Base-by-base conservation (phyloP, 495 filamentous ascomycete species). In the Xylaria scruposa region DNA sequence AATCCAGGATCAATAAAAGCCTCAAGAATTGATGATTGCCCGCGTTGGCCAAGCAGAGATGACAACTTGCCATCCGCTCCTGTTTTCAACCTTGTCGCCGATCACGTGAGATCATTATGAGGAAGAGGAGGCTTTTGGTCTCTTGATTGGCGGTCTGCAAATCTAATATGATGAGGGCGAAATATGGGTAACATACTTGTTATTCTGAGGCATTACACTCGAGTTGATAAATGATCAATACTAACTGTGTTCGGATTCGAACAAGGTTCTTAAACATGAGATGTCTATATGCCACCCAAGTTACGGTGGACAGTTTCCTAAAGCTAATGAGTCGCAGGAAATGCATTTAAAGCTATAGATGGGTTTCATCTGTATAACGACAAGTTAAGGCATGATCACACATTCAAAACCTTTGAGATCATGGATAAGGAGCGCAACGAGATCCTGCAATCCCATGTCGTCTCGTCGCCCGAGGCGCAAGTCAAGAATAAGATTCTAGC, bases 351-450 rank as follows among this genome's bases (percentile, higher is more conserved):
- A 36, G 33, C 33, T 36, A 36, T 4, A 36, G 7, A 4, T 36
- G 33, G 3, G 33, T 36, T 36, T 36, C 7, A 6, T 36, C 33
- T 36, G 3, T 36, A n/a, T 36, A 4, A 36, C 33, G 3, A 36
- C 33, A 36, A 6, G 7, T 36, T 6, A 6, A 36, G 7, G 3
- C 33, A 36, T 6, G 33, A 36, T 36, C 33, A 6, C 33, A 6
- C 33, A 36, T 36, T 36, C 33, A 6, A 3, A 3, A 8, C 10
- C 9, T 12, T 9, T 3, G 13, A 24, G 38, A 42, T 8, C 62
- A 65, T 65, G 62, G 26, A 65, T 0, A 49, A 65, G 29, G 1
- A 65, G n/a, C 19, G 49, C 17, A 42, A 51, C 44, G 44, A 65
- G 3, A 51, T 49, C 21, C 10, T 65, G 19, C 42, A 49, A 46